These are phyloP conservation scores for Geotrichum klebahnii DNA, from an alignment of 1,139 yeast genomes.

Conservation along the genomic window DNA sequence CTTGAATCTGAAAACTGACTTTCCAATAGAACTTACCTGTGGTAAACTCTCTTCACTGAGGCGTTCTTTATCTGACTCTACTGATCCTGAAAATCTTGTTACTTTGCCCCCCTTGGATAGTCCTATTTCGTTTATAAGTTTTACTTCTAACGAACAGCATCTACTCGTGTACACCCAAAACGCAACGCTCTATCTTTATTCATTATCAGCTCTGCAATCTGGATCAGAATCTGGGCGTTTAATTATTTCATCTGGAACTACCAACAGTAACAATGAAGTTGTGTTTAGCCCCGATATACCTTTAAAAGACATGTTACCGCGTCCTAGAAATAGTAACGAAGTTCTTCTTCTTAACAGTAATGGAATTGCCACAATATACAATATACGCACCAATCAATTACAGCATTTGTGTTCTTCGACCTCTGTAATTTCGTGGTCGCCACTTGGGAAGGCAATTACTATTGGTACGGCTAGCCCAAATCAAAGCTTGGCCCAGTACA, in stretches of 20 bases:
- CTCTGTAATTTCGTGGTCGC: conserved; percentile 37
- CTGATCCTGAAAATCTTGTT: not conserved
- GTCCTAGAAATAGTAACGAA: conserved; percentile 27
- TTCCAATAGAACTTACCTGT: not conserved
- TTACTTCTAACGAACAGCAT: conserved; percentile 17
- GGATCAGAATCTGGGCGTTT: not conserved
- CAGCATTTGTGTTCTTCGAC: conserved; percentile 26
- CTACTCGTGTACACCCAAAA: conserved; percentile 14
- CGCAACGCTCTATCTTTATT: conserved; percentile 14
- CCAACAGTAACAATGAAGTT: conserved; percentile 5
- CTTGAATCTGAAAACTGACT: not conserved
- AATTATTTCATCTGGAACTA: conserved; percentile 3
- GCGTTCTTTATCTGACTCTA: not conserved
- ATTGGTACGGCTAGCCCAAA: conserved; percentile 27
- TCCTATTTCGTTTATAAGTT: conserved; percentile 3
- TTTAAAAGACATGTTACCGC: conserved; percentile 22
- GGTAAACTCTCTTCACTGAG: conserved; percentile 11
- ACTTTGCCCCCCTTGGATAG: conserved; percentile 12
- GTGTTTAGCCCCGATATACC: conserved; percentile 10
- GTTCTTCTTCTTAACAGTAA: conserved; percentile 29
- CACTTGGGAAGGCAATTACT: conserved; percentile 37
- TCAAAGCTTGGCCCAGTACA: conserved; percentile 31
- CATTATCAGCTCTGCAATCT: not conserved
- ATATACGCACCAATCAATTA: conserved; percentile 14
- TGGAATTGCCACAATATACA: conserved; percentile 25